Conservation (phyloP, 2,329 filamentous ascomycete species). For the Gnomoniopsis sp. region DNA sequence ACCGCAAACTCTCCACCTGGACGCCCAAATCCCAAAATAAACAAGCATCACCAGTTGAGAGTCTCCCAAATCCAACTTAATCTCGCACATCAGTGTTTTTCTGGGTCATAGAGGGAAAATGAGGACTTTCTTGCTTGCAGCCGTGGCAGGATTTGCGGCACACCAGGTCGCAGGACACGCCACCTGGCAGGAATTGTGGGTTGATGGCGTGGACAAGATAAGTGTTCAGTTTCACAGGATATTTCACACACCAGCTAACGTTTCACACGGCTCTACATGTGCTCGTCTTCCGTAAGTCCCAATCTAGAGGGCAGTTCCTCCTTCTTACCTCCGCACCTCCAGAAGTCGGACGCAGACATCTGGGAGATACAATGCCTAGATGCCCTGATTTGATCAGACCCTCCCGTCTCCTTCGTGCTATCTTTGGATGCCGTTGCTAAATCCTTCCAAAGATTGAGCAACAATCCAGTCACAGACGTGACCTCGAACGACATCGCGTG, state of each 20-base stretch:
- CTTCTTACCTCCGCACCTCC: too few species aligned
- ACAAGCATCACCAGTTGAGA: too few species aligned
- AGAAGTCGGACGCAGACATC: too few species aligned
- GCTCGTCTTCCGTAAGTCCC: constrained; percentile 38
- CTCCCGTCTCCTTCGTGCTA: too few species aligned
- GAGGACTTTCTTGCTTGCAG: constrained; percentile 32
- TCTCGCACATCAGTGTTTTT: neutral
- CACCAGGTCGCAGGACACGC: constrained; percentile 42
- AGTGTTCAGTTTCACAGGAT: constrained; percentile 17
- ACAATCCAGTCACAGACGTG: constrained; percentile 48
- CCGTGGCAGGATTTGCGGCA: constrained; percentile 31
- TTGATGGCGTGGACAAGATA: constrained; percentile 40
- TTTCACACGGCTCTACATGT: constrained; percentile 36
- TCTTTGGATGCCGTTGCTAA: too few species aligned
- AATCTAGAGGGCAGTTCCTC: constrained; percentile 20
- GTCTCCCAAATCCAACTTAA: neutral
- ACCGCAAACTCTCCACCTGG: too few species aligned
- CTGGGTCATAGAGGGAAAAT: constrained; percentile 22
- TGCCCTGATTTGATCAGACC: too few species aligned
- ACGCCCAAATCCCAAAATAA: too few species aligned
- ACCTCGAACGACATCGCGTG: constrained; percentile 40
- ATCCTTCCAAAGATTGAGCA: constrained; percentile 24
- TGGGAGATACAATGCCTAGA: too few species aligned
- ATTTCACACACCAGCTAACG: constrained; percentile 19
- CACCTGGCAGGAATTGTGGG: constrained; percentile 49